Evolutionary conservation across 2,329 filamentous ascomycete genomes (phyloP).

Genomic region (Lizonia empirigonia): DNA sequence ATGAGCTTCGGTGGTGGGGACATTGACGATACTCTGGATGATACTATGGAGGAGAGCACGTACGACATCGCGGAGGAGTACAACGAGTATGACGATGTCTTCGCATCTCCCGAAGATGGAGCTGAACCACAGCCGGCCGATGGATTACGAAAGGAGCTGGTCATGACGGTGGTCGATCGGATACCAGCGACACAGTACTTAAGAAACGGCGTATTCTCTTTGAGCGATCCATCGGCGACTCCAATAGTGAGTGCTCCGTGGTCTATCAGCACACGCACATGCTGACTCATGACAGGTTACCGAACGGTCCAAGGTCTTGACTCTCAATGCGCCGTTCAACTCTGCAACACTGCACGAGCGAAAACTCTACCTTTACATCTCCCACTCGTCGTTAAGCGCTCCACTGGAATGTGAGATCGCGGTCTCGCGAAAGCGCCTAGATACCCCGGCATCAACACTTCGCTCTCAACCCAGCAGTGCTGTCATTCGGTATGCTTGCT

Average conservation of each 20-base stretch:
- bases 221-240: slow-evolving; percentile 23
- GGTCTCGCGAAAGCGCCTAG: slow-evolving; percentile 44
- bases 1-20: slow-evolving; percentile 47
- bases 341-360: slow-evolving; percentile 46
- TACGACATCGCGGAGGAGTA: slow-evolving; percentile 49
- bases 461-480: slow-evolving; percentile 28
- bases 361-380: slow-evolving; percentile 47
- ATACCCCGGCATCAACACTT: slow-evolving; percentile 36
- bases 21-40: slow-evolving; percentile 47
- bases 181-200: slow-evolving; percentile 40
- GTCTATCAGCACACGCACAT: neutral
- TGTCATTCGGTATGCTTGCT: slow-evolving; percentile 42
- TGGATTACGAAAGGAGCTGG: slow-evolving; percentile 48
- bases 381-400: slow-evolving; percentile 38
- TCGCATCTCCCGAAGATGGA: slow-evolving; percentile 39
- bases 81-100: slow-evolving; percentile 48
- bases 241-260: slow-evolving; percentile 22
- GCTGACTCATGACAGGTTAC: slow-evolving; percentile 16
- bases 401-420: slow-evolving; percentile 47
- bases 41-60: slow-evolving; percentile 47
- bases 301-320: slow-evolving; percentile 32
- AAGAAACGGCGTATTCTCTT: slow-evolving; percentile 34
- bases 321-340: slow-evolving; percentile 44
- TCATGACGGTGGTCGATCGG: slow-evolving; percentile 46
- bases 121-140: slow-evolving; percentile 41